These are phyloP conservation scores for Melanopsichium pennsylvanicum DNA, from an alignment of 1,284 basidiomycete species.

Conservation along the genomic window DNA sequence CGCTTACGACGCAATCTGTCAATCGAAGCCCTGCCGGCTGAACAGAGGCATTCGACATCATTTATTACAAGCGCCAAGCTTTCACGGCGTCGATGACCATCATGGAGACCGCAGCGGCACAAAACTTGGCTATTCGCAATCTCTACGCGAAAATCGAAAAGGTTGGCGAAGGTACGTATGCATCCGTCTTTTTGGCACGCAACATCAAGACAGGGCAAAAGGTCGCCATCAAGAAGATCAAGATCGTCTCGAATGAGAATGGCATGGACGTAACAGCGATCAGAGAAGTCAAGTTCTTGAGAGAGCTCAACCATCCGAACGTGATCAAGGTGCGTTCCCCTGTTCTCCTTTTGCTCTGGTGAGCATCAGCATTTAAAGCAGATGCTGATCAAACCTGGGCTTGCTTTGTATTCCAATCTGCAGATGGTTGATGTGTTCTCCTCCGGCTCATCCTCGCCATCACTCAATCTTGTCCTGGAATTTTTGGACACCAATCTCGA, in stretches of 20 bases:
- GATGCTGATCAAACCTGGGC: not conserved
- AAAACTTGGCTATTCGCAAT: conserved; percentile 49
- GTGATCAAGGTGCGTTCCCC: conserved; percentile 78
- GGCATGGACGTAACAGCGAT: conserved; percentile 98
- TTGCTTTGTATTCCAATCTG: not conserved
- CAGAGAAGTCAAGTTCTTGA: conserved; percentile 95
- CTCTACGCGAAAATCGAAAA: conserved; percentile 51
- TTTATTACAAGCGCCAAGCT: no score
- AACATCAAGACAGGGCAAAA: conserved; percentile 77
- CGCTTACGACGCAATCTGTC: no score
- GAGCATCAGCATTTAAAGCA: not conserved
- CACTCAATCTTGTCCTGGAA: conserved; percentile 95
- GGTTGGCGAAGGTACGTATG: conserved; percentile 91
- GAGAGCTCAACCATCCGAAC: conserved; percentile 92
- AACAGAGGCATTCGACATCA: no score
- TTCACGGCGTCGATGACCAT: no score
- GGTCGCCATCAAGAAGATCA: conserved; percentile 91
- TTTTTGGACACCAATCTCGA: conserved; percentile 98
- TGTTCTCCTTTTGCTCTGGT: no score
- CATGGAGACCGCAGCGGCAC: conserved; percentile 53
- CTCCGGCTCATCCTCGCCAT: conserved; percentile 76
- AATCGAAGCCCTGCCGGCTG: no score
- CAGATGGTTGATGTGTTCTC: conserved; percentile 97
- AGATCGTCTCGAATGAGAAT: conserved; percentile 76
- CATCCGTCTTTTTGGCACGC: conserved; percentile 76